Evolutionary conservation across 768 basidiomycete genomes (phyloP).

Genomic region (Podaxis pistillaris): DNA sequence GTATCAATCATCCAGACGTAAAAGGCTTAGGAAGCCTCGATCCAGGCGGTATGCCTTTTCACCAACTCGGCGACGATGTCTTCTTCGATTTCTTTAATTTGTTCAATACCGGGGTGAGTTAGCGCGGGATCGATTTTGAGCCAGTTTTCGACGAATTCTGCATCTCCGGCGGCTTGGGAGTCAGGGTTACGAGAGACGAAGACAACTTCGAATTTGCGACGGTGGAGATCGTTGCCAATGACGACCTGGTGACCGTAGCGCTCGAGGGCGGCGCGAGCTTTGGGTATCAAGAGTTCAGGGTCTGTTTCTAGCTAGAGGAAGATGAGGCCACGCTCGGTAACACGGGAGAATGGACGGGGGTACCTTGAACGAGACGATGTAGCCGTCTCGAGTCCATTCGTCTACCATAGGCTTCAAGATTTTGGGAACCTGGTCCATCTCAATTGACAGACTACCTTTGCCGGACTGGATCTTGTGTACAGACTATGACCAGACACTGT

Average conservation of each 20-base stretch:
- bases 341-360: not conserved
- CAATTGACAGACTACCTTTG: constrained; percentile 88
- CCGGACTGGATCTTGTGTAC: constrained; percentile 99
- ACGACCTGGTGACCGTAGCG: constrained; percentile 98
- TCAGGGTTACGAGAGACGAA: constrained; percentile 65
- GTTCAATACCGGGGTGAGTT: constrained; percentile 30
- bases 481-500: constrained; percentile 47
- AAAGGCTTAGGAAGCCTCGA: constrained; percentile 25
- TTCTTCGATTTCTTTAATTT: constrained; percentile 86
- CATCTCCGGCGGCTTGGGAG: constrained; percentile 20
- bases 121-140: constrained; percentile 53
- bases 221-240: constrained; percentile 93
- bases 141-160: constrained; percentile 56
- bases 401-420: constrained; percentile 89
- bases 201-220: constrained; percentile 89
- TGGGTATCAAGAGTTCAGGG: constrained; percentile 76
- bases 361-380: constrained; percentile 97
- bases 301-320: constrained; percentile 87
- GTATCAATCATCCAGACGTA: not conserved
- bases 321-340: not conserved
- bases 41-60: constrained; percentile 72
- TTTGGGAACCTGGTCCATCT: constrained; percentile 99
- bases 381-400: constrained; percentile 90
- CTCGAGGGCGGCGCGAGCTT: constrained; percentile 82
- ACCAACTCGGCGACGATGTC: constrained; percentile 81